These are phyloP conservation scores for Leptographium procerum DNA, from an alignment of 2,329 filamentous ascomycete species.

Conservation along the genomic window DNA sequence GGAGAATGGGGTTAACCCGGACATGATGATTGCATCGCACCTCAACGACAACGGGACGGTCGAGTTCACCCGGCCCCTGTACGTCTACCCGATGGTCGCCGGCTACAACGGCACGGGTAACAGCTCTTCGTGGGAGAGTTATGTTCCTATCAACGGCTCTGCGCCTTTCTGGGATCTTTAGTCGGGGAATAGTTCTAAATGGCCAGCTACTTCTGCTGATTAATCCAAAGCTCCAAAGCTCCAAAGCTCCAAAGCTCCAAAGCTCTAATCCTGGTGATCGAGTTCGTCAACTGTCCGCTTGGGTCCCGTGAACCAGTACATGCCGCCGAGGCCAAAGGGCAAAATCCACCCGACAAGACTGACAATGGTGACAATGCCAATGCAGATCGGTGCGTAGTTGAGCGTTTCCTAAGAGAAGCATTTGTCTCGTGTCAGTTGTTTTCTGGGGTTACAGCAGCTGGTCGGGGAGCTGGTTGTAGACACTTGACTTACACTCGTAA, in stretches of 20 bases:
- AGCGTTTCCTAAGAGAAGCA: slow-evolving; percentile 18
- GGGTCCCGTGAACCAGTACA: slow-evolving; percentile 25
- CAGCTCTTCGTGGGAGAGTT: background rate
- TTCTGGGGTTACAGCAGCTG: too few species aligned
- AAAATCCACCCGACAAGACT: slow-evolving; percentile 24
- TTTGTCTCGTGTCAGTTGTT: background rate
- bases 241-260: too few species aligned
- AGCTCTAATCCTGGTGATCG: background rate
- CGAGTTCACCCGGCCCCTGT: background rate
- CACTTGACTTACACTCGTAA: slow-evolving; percentile 14
- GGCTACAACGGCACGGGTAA: background rate
- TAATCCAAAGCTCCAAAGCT: slow-evolving; percentile 38
- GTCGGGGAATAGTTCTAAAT: background rate
- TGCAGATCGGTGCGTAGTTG: slow-evolving; percentile 28
- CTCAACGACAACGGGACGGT: background rate
- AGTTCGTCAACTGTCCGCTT: slow-evolving; percentile 21
- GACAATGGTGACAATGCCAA: slow-evolving; percentile 24
- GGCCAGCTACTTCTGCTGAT: too few species aligned
- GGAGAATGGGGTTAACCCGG: background rate
- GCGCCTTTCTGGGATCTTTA: background rate
- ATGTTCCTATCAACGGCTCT: slow-evolving; percentile 5
- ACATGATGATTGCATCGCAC: background rate
- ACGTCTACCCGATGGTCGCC: background rate
- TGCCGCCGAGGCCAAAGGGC: slow-evolving; percentile 22
- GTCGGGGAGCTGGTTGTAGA: too few species aligned